These are phyloP conservation scores for Coprinopsis strossmayeri DNA, from an alignment of 768 basidiomycete species.

Conservation along the genomic window DNA sequence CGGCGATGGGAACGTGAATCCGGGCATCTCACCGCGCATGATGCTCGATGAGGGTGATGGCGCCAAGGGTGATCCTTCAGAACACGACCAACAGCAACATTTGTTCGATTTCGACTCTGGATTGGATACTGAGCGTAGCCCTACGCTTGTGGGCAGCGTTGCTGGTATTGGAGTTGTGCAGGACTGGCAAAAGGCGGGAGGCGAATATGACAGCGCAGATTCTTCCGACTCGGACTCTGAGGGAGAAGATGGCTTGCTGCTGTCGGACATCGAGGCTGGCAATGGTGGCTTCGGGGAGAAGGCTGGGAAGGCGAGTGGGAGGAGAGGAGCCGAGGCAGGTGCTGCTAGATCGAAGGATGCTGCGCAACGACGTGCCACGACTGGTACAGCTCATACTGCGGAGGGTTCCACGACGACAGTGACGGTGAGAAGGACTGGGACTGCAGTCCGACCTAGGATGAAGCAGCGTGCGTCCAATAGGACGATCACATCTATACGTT, in stretches of 20 bases:
- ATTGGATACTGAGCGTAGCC: neutral
- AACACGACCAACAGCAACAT: neutral
- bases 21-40: conserved; percentile 5
- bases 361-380: neutral
- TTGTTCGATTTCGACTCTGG: neutral
- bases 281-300: too few species aligned
- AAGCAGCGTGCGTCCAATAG: conserved; percentile 1
- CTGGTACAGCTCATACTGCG: conserved; percentile 1
- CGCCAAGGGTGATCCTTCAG: neutral
- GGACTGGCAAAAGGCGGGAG: conserved; percentile 10
- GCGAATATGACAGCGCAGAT: conserved; percentile 10
- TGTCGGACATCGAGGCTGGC: neutral
- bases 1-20: neutral
- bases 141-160: neutral
- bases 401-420: neutral
- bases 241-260: neutral
- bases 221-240: conserved; percentile 9
- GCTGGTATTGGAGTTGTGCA: neutral
- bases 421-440: neutral
- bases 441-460: neutral
- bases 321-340: neutral
- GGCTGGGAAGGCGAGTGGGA: neutral
- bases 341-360: neutral
- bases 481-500: conserved; percentile 1
- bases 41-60: conserved; percentile 1